Evolutionary conservation across 1,284 basidiomycete species (phyloP).

Genomic region (Irpex rosettiformis): DNA sequence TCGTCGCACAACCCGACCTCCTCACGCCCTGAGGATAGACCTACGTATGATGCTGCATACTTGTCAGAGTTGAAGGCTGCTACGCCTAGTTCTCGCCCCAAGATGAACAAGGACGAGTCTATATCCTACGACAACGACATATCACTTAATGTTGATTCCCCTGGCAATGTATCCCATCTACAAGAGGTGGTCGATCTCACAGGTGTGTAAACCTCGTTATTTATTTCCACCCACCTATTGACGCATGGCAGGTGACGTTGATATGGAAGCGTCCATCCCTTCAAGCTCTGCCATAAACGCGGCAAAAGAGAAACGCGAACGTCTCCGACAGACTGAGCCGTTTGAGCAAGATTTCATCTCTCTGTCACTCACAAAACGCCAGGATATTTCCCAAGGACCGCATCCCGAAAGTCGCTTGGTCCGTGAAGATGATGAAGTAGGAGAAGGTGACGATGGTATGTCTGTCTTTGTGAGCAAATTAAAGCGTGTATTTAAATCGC

Average conservation of each 20-base stretch:
- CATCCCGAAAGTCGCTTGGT: constrained; percentile 87
- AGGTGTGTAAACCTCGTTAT: constrained; percentile 29
- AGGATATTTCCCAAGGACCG: constrained; percentile 62
- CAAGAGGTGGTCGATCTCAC: constrained; percentile 31
- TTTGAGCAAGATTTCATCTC: constrained; percentile 79
- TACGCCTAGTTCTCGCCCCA: constrained; percentile 61
- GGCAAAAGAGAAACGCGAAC: constrained; percentile 79
- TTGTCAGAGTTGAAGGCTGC: constrained; percentile 81
- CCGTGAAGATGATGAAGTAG: constrained; percentile 86
- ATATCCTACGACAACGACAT: constrained; percentile 48
- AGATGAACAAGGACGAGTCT: constrained; percentile 27
- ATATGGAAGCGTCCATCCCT: constrained; percentile 55
- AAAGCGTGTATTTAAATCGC: constrained; percentile 4
- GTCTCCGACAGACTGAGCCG: constrained; percentile 42
- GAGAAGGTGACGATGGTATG: constrained; percentile 90
- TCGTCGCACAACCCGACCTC: constrained; percentile 47
- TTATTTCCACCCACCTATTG: not conserved
- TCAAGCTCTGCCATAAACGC: constrained; percentile 73
- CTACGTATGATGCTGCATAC: constrained; percentile 75
- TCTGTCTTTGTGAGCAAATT: not conserved
- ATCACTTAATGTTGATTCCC: constrained; percentile 44
- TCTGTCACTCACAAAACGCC: constrained; percentile 60
- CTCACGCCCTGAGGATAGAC: constrained; percentile 31
- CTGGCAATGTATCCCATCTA: constrained; percentile 21
- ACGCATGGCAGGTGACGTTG: constrained; percentile 15